Conservation (phyloP, 169 alveolate species). For the Plasmodium reichenowi region DNA sequence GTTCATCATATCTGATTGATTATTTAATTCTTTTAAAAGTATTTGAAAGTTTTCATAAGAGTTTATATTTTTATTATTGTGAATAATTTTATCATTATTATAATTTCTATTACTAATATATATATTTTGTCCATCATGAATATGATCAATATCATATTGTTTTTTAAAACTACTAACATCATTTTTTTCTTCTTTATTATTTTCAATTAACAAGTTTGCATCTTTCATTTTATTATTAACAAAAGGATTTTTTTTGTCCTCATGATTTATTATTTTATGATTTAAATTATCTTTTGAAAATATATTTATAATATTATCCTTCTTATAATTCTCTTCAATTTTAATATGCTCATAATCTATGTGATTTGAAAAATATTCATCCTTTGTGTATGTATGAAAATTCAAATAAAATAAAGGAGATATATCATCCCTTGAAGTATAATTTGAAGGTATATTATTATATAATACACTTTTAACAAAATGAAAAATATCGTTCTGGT, state of each 20-base stretch:
- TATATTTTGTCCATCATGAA: no score
- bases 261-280: not conserved
- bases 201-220: not conserved
- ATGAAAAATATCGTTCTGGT: conserved; percentile 59
- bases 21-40: conserved; percentile 53
- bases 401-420: not conserved
- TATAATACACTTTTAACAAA: conserved; percentile 70
- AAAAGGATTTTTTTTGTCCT: not conserved
- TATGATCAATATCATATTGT: no score
- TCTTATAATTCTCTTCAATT: not conserved
- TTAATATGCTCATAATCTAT: not conserved
- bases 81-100: not conserved
- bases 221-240: not conserved
- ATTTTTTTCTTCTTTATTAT: not conserved
- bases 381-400: not conserved
- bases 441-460: conserved; percentile 1
- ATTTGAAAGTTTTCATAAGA: not conserved
- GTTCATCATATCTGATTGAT: conserved; percentile 55
- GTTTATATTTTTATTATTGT: not conserved
- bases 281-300: not conserved
- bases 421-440: not conserved
- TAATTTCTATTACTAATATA: not conserved
- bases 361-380: not conserved
- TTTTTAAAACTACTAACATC: not conserved
- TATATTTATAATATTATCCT: not conserved